Percentiles rank a stretch among this genome's conserved stretches.
These are phyloP conservation scores for Fusarium goolgardi DNA, from an alignment of 2,329 filamentous ascomycete species.

Conservation along the genomic window DNA sequence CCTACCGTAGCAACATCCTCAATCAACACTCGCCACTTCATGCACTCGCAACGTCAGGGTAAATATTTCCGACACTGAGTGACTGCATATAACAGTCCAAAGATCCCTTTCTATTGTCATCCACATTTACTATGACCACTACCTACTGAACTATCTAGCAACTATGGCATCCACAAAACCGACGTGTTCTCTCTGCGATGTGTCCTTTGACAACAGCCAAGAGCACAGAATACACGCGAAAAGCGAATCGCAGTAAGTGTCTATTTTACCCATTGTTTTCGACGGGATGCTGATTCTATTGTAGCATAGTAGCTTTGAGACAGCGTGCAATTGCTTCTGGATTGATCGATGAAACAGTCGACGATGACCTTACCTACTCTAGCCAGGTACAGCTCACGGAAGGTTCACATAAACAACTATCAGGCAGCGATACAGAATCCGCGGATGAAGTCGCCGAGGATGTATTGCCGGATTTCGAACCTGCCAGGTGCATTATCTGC, in stretches of 20 bases:
- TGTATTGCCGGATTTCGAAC: slow-evolving; percentile 38
- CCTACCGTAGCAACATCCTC: too few species aligned
- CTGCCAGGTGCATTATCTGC: slow-evolving; percentile 59
- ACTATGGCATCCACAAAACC: neutral
- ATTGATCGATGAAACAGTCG: neutral
- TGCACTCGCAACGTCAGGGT: too few species aligned
- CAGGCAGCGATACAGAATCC: neutral
- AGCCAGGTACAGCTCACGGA: neutral
- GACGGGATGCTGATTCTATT: neutral
- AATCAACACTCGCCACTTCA: too few species aligned
- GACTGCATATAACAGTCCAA: neutral
- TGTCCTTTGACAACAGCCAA: slow-evolving; percentile 12
- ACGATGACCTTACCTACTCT: neutral
- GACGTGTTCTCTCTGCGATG: slow-evolving; percentile 11
- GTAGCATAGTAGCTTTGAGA: slow-evolving; percentile 1
- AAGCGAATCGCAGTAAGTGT: slow-evolving; percentile 17
- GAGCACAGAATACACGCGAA: slow-evolving; percentile 26
- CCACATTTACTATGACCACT: neutral
- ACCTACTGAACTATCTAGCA: neutral
- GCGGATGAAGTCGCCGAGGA: neutral
- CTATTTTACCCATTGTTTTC: rapidly evolving
- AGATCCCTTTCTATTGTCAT: neutral
- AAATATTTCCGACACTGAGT: too few species aligned
- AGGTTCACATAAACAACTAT: neutral
- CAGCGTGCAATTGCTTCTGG: slow-evolving; percentile 6